Evolutionary conservation across 352 stramenopile species (phyloP), one percentile per base, ranked within the genome.

Genomic region (Thraustochytrium striatum): DNA sequence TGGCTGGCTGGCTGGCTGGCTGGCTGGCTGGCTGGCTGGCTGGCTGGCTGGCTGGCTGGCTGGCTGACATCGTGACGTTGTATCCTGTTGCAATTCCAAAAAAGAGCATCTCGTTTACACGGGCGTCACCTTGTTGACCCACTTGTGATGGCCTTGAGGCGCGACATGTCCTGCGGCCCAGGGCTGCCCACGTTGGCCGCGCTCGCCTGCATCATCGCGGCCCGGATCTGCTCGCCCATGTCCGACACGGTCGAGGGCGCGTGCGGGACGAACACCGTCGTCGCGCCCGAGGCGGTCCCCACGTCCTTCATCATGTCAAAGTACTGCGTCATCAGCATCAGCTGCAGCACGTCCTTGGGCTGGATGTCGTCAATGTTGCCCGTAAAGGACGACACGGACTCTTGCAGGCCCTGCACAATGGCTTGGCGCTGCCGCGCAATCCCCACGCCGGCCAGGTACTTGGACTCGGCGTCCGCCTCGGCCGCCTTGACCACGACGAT

Each of bases 341-440:
- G 89, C 83, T 93, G 88, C 86, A 94, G 91, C 11, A 94, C 88
- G 84, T 94, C 89, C 83, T 92, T 92, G 25, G 89, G 84, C 21
- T 57, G 87, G 2, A 89, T 84, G 30, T 87, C 89, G n/a, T 84
- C 59, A 13, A 94, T 87, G 75, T 92, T 84, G 21, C 82, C 50
- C 16, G 82, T 86, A 82, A 94, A 94, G 38, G 87, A 85, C n/a
- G 85, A 69, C 55, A 96, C 88, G 33, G 85, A 91, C 47, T 86
- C 79, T 72, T 90, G 72, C 5, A 96, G 85, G 72, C 91, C 91
- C 44, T 92, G 83, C 9, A 96, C 89, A 84, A 96, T 96, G 21
- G 90, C 91, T 83, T 94, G 93, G 1, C 91, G 78, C 72, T 91
- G 79, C 70, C 82, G 83, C 25, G 85, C 86, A 52, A 90, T 83